Base-by-base conservation (phyloP, 129 eudicot species). In the Tagetes erecta region DNA sequence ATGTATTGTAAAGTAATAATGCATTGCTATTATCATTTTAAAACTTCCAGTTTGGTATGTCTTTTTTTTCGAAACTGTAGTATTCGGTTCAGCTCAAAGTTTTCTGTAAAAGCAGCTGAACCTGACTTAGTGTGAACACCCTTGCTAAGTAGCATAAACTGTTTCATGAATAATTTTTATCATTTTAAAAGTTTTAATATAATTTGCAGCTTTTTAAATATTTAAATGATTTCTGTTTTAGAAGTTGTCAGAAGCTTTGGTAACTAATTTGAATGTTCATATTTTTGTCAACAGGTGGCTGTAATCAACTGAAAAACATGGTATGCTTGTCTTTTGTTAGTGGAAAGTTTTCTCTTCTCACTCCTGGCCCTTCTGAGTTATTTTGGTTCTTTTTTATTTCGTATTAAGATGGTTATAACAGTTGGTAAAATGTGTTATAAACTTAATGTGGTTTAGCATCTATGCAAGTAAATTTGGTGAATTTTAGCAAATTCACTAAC, bases 221-320 rank as follows among this genome's bases (percentile, higher is more conserved):
- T 67, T 38, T 56, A 34, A 20, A 50, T 58, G 11, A 46, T 69
- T 69, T 69, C 33, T 36, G 70, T 6, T 45, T 56, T 45, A 3
- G 20, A 11, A 34, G 39, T 39, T 72, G 31, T 30, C 66, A 5
- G 71, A 70, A 30, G 71, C 45, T 70, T 47, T 70, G 33, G 64
- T 44, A 44, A 44, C 51, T 33, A 57, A 68, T 34, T 36, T 44
- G 27, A 46, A 71, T 63, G 39, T 2, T 39, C 47, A 6, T 64
- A 13, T 33, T 40, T 79, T 53, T 53, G 60, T 42, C 47, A 52
- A 72, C 73, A 71, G 60, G 42, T 66, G 50, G 72, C 57, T 71
- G 59, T 34, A 62, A 14, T 78, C 72, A 52, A 62, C 12, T 33
- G 36, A 60, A 67, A 60, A 40, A 63, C 34, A 78, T 78, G 77